Conservation (phyloP, 2,329 filamentous ascomycete genomes). For the Macrophomina phaseolina region DNA sequence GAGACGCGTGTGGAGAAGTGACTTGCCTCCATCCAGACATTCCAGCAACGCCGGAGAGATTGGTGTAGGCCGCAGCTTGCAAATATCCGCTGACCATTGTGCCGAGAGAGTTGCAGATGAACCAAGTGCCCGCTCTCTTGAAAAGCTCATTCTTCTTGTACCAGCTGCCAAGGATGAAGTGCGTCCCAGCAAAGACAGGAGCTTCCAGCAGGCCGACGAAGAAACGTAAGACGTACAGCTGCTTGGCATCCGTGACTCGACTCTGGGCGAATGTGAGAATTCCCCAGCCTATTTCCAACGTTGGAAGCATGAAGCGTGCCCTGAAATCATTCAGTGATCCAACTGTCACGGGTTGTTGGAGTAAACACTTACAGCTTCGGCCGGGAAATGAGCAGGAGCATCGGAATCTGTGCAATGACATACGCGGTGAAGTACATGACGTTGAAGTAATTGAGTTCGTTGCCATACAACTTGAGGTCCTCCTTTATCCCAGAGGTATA, state of each 20-base stretch:
- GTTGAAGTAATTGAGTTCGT: slow-evolving; percentile 39
- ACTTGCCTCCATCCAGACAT: slow-evolving; percentile 53
- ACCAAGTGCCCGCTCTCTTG: slow-evolving; percentile 63
- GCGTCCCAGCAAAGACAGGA: slow-evolving; percentile 44
- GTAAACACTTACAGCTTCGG: slow-evolving; percentile 35
- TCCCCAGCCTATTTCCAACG: slow-evolving; percentile 50
- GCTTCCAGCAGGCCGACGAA: slow-evolving; percentile 45
- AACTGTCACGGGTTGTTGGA: not conserved
- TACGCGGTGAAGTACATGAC: slow-evolving; percentile 40
- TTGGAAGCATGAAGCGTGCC: slow-evolving; percentile 45
- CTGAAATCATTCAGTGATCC: not conserved
- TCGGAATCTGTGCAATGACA: slow-evolving; percentile 39
- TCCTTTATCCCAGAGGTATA: slow-evolving; percentile 43
- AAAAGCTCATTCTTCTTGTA: slow-evolving; percentile 54
- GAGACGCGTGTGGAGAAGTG: not conserved
- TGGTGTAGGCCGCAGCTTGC: slow-evolving; percentile 60
- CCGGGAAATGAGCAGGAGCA: slow-evolving; percentile 43
- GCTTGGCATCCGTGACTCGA: slow-evolving; percentile 44
- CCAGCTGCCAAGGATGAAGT: slow-evolving; percentile 48
- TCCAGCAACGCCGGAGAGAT: slow-evolving; percentile 56
- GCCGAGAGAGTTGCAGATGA: slow-evolving; percentile 58
- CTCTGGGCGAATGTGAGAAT: slow-evolving; percentile 48
- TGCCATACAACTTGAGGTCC: slow-evolving; percentile 37
- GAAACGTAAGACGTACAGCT: slow-evolving; percentile 49
- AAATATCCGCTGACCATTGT: slow-evolving; percentile 65